A percentile compares a stretch with the other conserved stretches of the same genome.
phyloP scores from a whole-genome alignment of 345 rosid genomes.

The Citropsis articulata region DNA sequence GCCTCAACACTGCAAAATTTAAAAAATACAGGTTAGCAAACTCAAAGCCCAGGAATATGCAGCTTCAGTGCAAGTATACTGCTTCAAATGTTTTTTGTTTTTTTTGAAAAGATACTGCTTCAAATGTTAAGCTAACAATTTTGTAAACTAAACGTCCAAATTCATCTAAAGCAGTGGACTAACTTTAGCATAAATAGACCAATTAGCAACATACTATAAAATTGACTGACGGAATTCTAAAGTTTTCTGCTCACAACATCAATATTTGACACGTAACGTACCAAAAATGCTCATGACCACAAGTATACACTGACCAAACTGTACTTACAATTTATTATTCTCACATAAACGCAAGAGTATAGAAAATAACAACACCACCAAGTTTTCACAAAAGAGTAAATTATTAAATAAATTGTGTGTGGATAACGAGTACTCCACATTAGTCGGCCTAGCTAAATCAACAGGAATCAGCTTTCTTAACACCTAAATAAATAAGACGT shows the following conservation, averaged over 20 bases:
- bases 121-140: not conserved
- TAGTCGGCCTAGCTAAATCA: not conserved
- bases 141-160: not conserved
- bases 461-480: not conserved
- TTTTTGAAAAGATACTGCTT: too few species aligned
- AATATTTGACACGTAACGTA: not conserved
- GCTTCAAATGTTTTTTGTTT: not conserved
- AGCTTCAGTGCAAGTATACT: not conserved
- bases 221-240: not conserved
- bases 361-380: too few species aligned
- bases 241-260: not conserved
- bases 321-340: not conserved
- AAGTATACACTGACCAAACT: not conserved
- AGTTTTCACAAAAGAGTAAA: not conserved
- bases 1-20: constrained; percentile 73
- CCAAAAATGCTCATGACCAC: not conserved
- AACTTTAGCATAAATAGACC: not conserved
- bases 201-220: not conserved
- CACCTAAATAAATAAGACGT: not conserved
- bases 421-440: not conserved
- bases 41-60: not conserved
- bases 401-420: not conserved
- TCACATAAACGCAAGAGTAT: not conserved
- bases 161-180: not conserved
- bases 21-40: constrained; percentile 14